A percentile compares a stretch with the other conserved stretches of the same genome.
Conservation (phyloP, 2,329 filamentous ascomycete genomes). For the Hawksworthiomyces lignivorus region DNA sequence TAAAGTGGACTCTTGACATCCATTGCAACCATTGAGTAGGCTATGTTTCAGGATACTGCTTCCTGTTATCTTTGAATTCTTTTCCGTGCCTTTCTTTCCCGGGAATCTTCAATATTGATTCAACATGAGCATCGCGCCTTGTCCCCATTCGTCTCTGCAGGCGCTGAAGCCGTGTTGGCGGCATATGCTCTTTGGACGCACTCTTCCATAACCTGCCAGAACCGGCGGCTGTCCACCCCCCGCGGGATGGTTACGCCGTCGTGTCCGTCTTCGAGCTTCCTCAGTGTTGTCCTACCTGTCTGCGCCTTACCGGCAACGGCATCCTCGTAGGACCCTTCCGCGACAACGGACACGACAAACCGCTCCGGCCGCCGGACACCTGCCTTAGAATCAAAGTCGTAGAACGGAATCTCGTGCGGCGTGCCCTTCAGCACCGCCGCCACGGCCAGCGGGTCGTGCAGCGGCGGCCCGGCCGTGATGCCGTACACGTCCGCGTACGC, state of each 20-base stretch:
- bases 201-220: constrained; percentile 72
- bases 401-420: constrained; percentile 41
- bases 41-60: no score
- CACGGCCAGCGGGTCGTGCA: constrained; percentile 90
- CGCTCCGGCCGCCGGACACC: constrained; percentile 44
- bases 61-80: no score
- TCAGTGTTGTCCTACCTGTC: constrained; percentile 61
- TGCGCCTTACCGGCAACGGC: constrained; percentile 47
- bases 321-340: constrained; percentile 63
- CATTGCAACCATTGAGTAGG: no score
- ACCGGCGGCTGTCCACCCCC: constrained; percentile 59
- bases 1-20: no score
- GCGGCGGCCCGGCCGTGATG: constrained; percentile 71
- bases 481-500: constrained; percentile 75
- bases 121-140: no score
- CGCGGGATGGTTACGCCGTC: constrained; percentile 73
- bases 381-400: no score
- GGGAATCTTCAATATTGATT: no score
- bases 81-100: no score
- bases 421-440: constrained; percentile 65
- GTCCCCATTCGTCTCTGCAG: no score
- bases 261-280: constrained; percentile 47
- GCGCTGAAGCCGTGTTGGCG: no score
- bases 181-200: constrained; percentile 63
- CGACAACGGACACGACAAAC: constrained; percentile 64